Evolutionary conservation across 805 yeast genomes (phyloP).

Genomic region (Maudiozyma turicensis): DNA sequence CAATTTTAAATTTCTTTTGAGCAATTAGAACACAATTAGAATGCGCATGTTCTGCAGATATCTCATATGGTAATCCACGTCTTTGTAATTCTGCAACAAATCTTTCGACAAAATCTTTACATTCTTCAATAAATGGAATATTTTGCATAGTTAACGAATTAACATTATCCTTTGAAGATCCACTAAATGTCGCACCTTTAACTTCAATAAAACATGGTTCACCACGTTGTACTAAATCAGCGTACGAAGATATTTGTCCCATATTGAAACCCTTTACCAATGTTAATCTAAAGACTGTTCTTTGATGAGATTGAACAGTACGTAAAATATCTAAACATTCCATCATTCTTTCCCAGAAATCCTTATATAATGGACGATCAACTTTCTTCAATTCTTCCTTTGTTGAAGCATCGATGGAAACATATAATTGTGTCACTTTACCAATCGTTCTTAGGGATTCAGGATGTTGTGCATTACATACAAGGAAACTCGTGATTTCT

Average conservation of each 20-base stretch:
- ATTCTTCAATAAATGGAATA: slow-evolving; percentile 90
- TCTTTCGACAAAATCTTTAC: slow-evolving; percentile 59
- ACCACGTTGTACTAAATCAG: slow-evolving; percentile 75
- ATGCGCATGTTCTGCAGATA: slow-evolving; percentile 94
- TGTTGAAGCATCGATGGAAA: slow-evolving; percentile 90
- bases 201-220: slow-evolving; percentile 82
- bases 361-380: slow-evolving; percentile 81
- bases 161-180: slow-evolving; percentile 73
- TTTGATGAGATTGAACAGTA: slow-evolving; percentile 66
- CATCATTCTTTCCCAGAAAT: slow-evolving; percentile 85
- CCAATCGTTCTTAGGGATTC: slow-evolving; percentile 58
- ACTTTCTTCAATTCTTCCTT: slow-evolving; percentile 69
- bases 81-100: slow-evolving; percentile 51
- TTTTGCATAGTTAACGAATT: slow-evolving; percentile 91
- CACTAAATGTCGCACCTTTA: slow-evolving; percentile 94
- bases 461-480: slow-evolving; percentile 95
- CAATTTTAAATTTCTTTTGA: slow-evolving; percentile 55
- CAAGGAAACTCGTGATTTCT: slow-evolving; percentile 77
- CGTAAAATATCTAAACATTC: slow-evolving; percentile 70
- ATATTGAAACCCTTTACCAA: slow-evolving; percentile 89
- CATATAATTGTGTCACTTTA: slow-evolving; percentile 84
- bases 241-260: slow-evolving; percentile 70
- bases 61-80: slow-evolving; percentile 64
- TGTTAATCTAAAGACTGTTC: slow-evolving; percentile 86
- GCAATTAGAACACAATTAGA: slow-evolving; percentile 88